Conservation (phyloP, 305 asterid species). For the Ilex paraguariensis region DNA sequence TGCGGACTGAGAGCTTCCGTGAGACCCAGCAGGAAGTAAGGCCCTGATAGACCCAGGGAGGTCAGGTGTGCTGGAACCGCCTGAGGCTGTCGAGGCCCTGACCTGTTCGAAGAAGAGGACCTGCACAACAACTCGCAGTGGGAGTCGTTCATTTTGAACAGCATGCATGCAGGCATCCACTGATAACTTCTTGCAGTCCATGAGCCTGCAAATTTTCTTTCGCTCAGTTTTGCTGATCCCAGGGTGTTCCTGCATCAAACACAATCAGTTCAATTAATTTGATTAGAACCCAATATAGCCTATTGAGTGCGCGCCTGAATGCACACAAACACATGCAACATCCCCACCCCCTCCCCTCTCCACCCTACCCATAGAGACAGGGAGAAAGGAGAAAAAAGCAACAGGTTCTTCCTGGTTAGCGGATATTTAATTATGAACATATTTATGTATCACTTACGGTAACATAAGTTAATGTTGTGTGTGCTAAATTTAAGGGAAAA, state of each 20-base stretch:
- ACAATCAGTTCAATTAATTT: too few species aligned
- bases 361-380: too few species aligned
- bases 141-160: conserved; percentile 81
- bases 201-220: conserved; percentile 62
- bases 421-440: too few species aligned
- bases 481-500: too few species aligned
- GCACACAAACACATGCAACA: too few species aligned
- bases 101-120: conserved; percentile 72
- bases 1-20: conserved; percentile 64
- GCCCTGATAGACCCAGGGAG: conserved; percentile 40
- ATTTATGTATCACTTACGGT: too few species aligned
- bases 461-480: too few species aligned
- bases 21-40: conserved; percentile 48
- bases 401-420: too few species aligned
- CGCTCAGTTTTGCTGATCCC: conserved; percentile 61
- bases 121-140: conserved; percentile 71
- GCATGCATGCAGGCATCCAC: conserved; percentile 73
- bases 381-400: too few species aligned
- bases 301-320: too few species aligned
- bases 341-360: too few species aligned
- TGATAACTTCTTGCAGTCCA: conserved; percentile 79
- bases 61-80: conserved; percentile 43
- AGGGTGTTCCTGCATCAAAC: conserved; percentile 55
- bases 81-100: conserved; percentile 35
- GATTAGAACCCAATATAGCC: too few species aligned